Base-by-base conservation (phyloP, 1,284 basidiomycete species). In the Malassezia brasiliensis region DNA sequence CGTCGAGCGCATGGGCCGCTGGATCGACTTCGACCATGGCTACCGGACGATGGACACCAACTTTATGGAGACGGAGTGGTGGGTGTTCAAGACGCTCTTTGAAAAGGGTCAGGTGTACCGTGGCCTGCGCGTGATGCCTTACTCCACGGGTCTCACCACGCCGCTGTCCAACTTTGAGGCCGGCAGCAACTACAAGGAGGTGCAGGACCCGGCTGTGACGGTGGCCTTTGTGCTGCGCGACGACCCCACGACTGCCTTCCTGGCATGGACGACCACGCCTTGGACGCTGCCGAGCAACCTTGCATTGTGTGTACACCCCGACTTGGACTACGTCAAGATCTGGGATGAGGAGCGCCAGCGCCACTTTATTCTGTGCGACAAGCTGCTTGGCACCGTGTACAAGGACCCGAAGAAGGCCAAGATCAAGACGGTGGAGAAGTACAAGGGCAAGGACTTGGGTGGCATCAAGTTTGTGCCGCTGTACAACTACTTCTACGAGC, bases 11-110 rank as follows among this genome's bases (percentile, higher is more conserved):
- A 93, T 98, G 85, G 94, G 93, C 37, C 83, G 94, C 61, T 99
- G 94, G 94, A 98, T 99, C 77, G 94, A 98, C 77, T 99, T 98
- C 72, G 94, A 99, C 78, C 88, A 94, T 65, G 94, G 94, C 67
- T 99, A 99, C 82, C 96, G 96, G 79, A 99, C 94, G 12, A 82
- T 98, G 62, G 88, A 98, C 75, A 78, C 84, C 6, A 80, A 83
- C 20, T 99, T 90, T 77, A 98, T 99, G 94, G 94, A 99, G 79
- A 86, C 84, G 42, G 89, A 96, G 14, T 98, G 94, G 94, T 98
- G 94, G 94, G 93, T 89, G n/a, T 98, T 99, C 78, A 81, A 84
- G 56, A 84, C 90, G 75, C 81, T 98, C 14, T 91, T 85, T 81
- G 83, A 90, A 64, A 96, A 93, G 77, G 84, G 81, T n/a, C 79